Evolutionary conservation across 106 monocot genomes (phyloP).

Genomic region (Alisma plantagoaquatica): DNA sequence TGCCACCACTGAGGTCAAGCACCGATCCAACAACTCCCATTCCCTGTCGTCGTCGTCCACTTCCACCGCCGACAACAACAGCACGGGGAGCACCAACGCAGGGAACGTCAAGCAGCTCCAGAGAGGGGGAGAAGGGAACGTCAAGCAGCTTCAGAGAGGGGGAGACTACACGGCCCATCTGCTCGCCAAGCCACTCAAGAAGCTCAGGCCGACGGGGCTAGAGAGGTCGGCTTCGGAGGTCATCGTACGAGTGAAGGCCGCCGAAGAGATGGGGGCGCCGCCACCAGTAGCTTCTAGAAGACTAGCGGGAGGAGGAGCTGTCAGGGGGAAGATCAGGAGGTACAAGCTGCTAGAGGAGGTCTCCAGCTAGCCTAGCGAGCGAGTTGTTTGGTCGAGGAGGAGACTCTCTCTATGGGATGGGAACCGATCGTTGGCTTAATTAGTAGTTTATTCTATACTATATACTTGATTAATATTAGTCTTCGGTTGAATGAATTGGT

Average conservation of each 20-base stretch:
- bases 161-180: too few relatives aligned
- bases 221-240: slow-evolving; percentile 26
- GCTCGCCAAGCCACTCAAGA: slow-evolving; percentile 42
- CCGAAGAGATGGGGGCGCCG: slow-evolving; percentile 1
- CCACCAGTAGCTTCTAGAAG: too few relatives aligned
- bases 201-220: slow-evolving; percentile 19
- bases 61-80: slow-evolving; percentile 2
- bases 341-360: slow-evolving; percentile 82
- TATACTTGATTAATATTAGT: too few relatives aligned
- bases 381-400: background rate
- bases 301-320: slow-evolving; percentile 22
- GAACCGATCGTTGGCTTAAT: too few relatives aligned
- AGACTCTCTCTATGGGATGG: too few relatives aligned
- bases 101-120: too few relatives aligned
- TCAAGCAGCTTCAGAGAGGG: too few relatives aligned
- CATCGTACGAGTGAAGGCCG: background rate
- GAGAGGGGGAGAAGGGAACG: too few relatives aligned
- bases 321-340: slow-evolving; percentile 52
- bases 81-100: background rate
- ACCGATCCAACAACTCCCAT: slow-evolving; percentile 5
- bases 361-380: slow-evolving; percentile 31
- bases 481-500: too few relatives aligned
- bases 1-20: too few relatives aligned
- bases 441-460: too few relatives aligned
- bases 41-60: slow-evolving; percentile 8